Base-by-base conservation (phyloP, 106 monocot species). In the Allium sativum region DNA sequence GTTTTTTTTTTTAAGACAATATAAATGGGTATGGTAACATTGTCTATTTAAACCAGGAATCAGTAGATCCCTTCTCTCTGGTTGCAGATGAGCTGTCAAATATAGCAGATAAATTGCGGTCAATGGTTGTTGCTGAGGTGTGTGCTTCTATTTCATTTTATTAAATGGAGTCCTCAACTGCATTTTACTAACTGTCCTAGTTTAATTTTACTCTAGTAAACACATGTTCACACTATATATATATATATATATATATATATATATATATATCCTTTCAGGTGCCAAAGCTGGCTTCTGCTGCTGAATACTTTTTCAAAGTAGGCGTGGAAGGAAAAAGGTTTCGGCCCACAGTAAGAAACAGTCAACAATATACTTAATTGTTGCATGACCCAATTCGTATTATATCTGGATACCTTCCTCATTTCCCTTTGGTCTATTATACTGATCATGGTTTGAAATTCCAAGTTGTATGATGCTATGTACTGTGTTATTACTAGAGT, bases 291-390 rank as follows among this genome's bases (percentile, higher is more conserved):
- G 90, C 95, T 56, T 83, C 90, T 68, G 90, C 90, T 62, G 95
- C 95, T 58, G 86, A 90, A 69, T 96, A 90, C 69, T 90, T 90
- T 52, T 96, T 96, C 66, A 84, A 78, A 70, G 58, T 84, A 64
- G 86, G 90, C 59, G 95, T 89, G 44, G 90, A 96, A 75, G 95
- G 95, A 50, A 96, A 96, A 83, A 77, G 87, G 80, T 96, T 96
- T 18, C 83, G 95, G 31, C 90, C 95, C 45, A 90, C 95, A 21
- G 95, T 96, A 82, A 82, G 82, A 59, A n/a, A n/a, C n/a, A n/a
- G n/a, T n/a, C n/a, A n/a, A n/a, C n/a, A n/a, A n/a, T n/a, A n/a
- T n/a, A n/a, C n/a, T n/a, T 50, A 50, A 50, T 6, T 12, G 5
- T 31, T 31, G 31, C 31, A 31, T 31, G 31, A 31, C 31, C 31